Evolutionary conservation across 106 monocot species (phyloP).

Genomic region (Phalaenopsis aphrodite): DNA sequence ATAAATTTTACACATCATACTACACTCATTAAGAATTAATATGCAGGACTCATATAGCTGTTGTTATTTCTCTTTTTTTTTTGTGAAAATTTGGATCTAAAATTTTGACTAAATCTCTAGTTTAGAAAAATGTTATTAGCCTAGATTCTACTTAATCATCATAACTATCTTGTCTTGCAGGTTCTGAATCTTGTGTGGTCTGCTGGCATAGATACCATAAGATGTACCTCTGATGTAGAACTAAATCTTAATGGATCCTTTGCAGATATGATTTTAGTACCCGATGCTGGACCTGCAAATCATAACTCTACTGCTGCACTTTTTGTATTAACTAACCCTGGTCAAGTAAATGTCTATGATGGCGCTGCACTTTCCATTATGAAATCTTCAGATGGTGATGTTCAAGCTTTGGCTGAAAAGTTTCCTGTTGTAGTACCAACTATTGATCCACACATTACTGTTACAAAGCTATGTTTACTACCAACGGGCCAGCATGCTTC

Average conservation of each 20-base stretch:
- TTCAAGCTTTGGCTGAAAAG: slow-evolving; percentile 31
- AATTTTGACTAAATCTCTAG: not conserved
- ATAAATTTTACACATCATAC: not conserved
- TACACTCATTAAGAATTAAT: not conserved
- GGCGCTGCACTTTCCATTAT: slow-evolving; percentile 36
- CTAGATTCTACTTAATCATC: not conserved
- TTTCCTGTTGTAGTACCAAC: slow-evolving; percentile 74
- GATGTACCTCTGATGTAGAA: slow-evolving; percentile 57
- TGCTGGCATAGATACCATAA: slow-evolving; percentile 51
- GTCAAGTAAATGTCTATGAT: slow-evolving; percentile 88
- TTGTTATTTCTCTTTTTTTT: not conserved
- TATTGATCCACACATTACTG: slow-evolving; percentile 69
- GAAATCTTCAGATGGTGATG: slow-evolving; percentile 33
- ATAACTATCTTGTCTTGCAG: slow-evolving; percentile 32
- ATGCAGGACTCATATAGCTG: not conserved
- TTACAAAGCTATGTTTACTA: slow-evolving; percentile 54
- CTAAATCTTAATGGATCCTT: slow-evolving; percentile 84
- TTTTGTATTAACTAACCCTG: slow-evolving; percentile 87
- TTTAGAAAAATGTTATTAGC: not conserved
- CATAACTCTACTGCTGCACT: slow-evolving; percentile 51
- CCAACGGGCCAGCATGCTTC: slow-evolving; percentile 13
- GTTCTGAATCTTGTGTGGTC: slow-evolving; percentile 67
- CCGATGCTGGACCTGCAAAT: slow-evolving; percentile 38
- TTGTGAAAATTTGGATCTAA: not conserved
- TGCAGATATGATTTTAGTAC: slow-evolving; percentile 93